Evolutionary conservation across 116 monocot genomes (phyloP).

Genomic region (Posidonia oceanica): DNA sequence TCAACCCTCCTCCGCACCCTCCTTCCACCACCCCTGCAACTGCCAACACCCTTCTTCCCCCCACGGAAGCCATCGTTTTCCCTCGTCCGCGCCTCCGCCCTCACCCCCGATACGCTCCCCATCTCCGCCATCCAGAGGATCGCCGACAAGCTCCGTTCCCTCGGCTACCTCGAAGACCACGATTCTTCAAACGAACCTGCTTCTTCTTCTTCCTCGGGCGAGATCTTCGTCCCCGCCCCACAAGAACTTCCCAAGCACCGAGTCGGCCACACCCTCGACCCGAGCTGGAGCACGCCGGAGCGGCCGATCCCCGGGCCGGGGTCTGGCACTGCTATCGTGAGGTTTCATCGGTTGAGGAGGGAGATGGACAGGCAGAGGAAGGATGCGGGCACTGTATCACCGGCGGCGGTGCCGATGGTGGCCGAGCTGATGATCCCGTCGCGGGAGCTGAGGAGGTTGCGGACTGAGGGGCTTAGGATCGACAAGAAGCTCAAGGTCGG

Average conservation of each 20-base stretch:
- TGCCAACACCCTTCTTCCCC: too few relatives aligned
- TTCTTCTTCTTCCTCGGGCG: conserved; percentile 12
- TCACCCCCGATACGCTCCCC: too few relatives aligned
- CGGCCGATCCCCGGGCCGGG: conserved; percentile 60
- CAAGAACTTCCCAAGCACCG: conserved; percentile 48
- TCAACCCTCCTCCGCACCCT: too few relatives aligned
- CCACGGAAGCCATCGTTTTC: too few relatives aligned
- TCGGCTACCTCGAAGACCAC: too few relatives aligned
- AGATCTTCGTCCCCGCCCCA: conserved; percentile 78
- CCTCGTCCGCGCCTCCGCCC: too few relatives aligned
- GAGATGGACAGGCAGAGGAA: conserved; percentile 9
- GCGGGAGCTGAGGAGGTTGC: conserved; percentile 45
- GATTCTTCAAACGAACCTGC: too few relatives aligned
- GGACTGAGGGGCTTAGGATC: conserved; percentile 43
- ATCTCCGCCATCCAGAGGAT: too few relatives aligned
- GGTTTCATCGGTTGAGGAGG: conserved; percentile 31
- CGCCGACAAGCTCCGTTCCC: too few relatives aligned
- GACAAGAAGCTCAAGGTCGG: conserved; percentile 63
- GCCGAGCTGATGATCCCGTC: conserved; percentile 53
- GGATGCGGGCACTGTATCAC: neutral
- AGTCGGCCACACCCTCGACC: conserved; percentile 68
- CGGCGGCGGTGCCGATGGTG: conserved; percentile 24
- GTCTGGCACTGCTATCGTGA: conserved; percentile 26
- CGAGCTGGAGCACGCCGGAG: conserved; percentile 80
- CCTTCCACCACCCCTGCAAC: too few relatives aligned